Percentiles rank a stretch among this genome's conserved stretches.
Evolutionary conservation across 2,329 filamentous ascomycete genomes (phyloP).

Genomic region (Penicillium brasilianum): DNA sequence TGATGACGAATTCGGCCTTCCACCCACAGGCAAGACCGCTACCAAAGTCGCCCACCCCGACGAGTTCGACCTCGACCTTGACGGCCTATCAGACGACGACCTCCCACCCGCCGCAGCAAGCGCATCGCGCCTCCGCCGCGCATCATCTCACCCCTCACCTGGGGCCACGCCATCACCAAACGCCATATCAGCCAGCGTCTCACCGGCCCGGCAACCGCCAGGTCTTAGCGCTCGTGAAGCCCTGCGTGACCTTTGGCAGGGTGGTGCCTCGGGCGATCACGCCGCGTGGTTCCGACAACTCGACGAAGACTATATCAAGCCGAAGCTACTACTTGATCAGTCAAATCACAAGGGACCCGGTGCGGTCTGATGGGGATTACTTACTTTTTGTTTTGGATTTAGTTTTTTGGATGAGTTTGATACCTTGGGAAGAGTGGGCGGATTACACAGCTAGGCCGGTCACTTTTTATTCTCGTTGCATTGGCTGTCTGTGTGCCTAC

Average conservation of each 20-base stretch:
- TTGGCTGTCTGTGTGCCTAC: not conserved
- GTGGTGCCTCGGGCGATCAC: slow-evolving; percentile 77
- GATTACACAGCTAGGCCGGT: not conserved
- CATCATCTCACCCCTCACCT: slow-evolving; percentile 43
- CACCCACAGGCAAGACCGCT: slow-evolving; percentile 44
- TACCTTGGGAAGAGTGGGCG: slow-evolving; percentile 13
- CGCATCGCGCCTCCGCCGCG: slow-evolving; percentile 41
- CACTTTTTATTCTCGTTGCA: not conserved
- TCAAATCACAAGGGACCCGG: slow-evolving; percentile 50
- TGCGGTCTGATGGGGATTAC: slow-evolving; percentile 37
- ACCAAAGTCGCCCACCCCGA: slow-evolving; percentile 39
- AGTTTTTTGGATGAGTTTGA: not conserved
- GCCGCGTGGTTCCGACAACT: slow-evolving; percentile 88
- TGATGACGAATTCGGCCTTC: slow-evolving; percentile 57
- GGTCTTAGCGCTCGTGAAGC: slow-evolving; percentile 74
- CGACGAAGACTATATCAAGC: slow-evolving; percentile 96
- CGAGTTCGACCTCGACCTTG: slow-evolving; percentile 48
- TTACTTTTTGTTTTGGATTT: not conserved
- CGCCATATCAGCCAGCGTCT: slow-evolving; percentile 32
- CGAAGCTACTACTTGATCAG: slow-evolving; percentile 81
- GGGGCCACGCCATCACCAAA: slow-evolving; percentile 27
- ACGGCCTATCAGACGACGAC: slow-evolving; percentile 59
- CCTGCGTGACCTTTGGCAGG: slow-evolving; percentile 77
- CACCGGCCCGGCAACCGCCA: slow-evolving; percentile 37
- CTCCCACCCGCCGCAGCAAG: slow-evolving; percentile 60